These are phyloP conservation scores for Nyctanthes arbortristis DNA, from an alignment of 257 asterid species.

Conservation along the genomic window DNA sequence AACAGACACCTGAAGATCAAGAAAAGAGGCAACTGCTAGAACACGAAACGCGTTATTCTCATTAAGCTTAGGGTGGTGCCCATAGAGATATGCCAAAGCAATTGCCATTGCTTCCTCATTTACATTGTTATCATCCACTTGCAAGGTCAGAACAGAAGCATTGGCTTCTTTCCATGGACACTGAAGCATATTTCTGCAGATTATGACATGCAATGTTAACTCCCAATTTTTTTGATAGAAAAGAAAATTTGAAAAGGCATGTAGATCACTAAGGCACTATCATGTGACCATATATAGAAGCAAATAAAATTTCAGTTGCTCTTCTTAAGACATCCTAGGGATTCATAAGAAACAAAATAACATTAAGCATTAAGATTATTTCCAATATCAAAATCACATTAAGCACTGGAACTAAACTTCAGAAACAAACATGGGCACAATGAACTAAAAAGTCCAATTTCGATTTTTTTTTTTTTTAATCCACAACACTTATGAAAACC, in stretches of 20 bases:
- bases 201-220: slow-evolving; percentile 18
- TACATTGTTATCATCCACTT: slow-evolving; percentile 87
- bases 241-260: neutral
- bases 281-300: neutral
- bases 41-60: slow-evolving; percentile 88
- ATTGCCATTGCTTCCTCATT: slow-evolving; percentile 76
- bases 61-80: slow-evolving; percentile 88
- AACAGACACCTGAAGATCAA: slow-evolving; percentile 81
- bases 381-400: neutral
- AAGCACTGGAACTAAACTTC: neutral
- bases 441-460: neutral
- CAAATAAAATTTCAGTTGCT: neutral
- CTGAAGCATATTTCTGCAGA: slow-evolving; percentile 91
- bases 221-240: neutral
- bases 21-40: slow-evolving; percentile 96
- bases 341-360: neutral
- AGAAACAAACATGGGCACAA: neutral
- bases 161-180: slow-evolving; percentile 99
- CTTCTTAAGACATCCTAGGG: neutral
- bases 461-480: neutral
- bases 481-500: neutral
- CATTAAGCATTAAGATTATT: neutral
- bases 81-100: slow-evolving; percentile 94
- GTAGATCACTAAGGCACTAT: neutral
- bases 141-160: slow-evolving; percentile 77